These are phyloP conservation scores for Glycine latifolia DNA, from an alignment of 306 rosid genomes.

Conservation along the genomic window DNA sequence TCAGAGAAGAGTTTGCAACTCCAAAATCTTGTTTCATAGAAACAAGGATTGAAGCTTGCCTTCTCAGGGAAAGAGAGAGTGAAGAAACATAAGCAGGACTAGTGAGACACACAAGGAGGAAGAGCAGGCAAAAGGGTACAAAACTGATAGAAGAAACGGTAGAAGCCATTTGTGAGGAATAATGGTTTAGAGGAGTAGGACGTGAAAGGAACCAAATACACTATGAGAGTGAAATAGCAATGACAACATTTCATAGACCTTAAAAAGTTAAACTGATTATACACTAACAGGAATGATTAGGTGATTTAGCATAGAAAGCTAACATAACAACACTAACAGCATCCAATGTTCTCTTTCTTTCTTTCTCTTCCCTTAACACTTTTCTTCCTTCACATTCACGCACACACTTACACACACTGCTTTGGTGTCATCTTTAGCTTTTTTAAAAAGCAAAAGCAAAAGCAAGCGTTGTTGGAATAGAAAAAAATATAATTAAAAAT, in stretches of 20 bases:
- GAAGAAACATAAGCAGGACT: conserved; percentile 52
- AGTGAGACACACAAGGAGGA: conserved; percentile 41
- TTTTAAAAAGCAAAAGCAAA: conserved; percentile 77
- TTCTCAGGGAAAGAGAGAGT: conserved; percentile 53
- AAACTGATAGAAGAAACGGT: conserved; percentile 40
- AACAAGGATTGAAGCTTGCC: conserved; percentile 77
- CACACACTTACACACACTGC: conserved; percentile 40
- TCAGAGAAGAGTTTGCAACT: conserved; percentile 50
- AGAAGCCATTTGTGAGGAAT: conserved; percentile 44
- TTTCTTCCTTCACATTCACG: conserved; percentile 39
- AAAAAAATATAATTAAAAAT: conserved; percentile 7
- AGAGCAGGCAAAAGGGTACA: conserved; percentile 27
- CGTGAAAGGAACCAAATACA: conserved; percentile 32
- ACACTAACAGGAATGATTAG: conserved; percentile 29
- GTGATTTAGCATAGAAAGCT: conserved; percentile 21
- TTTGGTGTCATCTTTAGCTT: conserved; percentile 69
- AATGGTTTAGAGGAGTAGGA: conserved; percentile 35
- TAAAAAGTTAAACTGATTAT: conserved; percentile 42
- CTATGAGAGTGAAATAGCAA: conserved; percentile 31
- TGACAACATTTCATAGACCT: conserved; percentile 26
- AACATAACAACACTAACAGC: conserved; percentile 27
- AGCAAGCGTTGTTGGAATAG: conserved; percentile 54
- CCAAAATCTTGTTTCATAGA: conserved; percentile 68
- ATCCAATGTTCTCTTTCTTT: conserved; percentile 50
- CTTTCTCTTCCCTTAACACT: conserved; percentile 19